Percentiles rank a stretch among this genome's conserved stretches.
phyloP scores from a whole-genome alignment of 2,329 filamentous ascomycete genomes.

The Thielaviopsis musarum region DNA sequence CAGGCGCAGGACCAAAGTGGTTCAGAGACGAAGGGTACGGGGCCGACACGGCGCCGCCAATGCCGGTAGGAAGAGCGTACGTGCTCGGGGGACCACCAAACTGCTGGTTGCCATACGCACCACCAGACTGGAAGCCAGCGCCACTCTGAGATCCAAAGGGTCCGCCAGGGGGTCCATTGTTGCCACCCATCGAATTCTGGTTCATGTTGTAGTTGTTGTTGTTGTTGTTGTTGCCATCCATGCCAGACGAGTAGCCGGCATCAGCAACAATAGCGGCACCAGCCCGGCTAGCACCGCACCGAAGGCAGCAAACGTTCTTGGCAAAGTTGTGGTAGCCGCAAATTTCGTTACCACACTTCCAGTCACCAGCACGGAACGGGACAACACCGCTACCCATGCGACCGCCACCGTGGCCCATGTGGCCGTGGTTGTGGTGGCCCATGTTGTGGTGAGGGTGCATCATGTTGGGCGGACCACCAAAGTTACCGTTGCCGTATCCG shows the following conservation, averaged over 20 bases:
- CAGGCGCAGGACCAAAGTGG: slow-evolving; percentile 59
- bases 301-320: slow-evolving; percentile 95
- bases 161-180: slow-evolving; percentile 29
- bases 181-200: slow-evolving; percentile 24
- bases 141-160: background rate
- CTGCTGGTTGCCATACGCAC: slow-evolving; percentile 43
- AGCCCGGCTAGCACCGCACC: slow-evolving; percentile 87
- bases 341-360: slow-evolving; percentile 95
- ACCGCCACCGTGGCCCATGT: slow-evolving; percentile 40
- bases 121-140: slow-evolving; percentile 40
- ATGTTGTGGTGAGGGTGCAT: slow-evolving; percentile 42
- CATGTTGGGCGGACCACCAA: slow-evolving; percentile 50
- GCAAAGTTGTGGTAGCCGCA: slow-evolving; percentile 99
- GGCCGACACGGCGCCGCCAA: slow-evolving; percentile 55
- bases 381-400: slow-evolving; percentile 75
- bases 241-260: slow-evolving; percentile 75
- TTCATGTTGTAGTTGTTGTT: slow-evolving; percentile 43
- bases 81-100: slow-evolving; percentile 78
- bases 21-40: slow-evolving; percentile 62
- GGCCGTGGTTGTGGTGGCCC: slow-evolving; percentile 24
- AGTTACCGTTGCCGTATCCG: slow-evolving; percentile 49
- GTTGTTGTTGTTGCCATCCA: slow-evolving; percentile 72
- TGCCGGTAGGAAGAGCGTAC: slow-evolving; percentile 73
- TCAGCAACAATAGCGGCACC: slow-evolving; percentile 89
- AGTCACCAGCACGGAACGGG: slow-evolving; percentile 94